These are phyloP conservation scores for Acanthamoeba sp. DNA, from an alignment of 208 protist species.

Conservation along the genomic window DNA sequence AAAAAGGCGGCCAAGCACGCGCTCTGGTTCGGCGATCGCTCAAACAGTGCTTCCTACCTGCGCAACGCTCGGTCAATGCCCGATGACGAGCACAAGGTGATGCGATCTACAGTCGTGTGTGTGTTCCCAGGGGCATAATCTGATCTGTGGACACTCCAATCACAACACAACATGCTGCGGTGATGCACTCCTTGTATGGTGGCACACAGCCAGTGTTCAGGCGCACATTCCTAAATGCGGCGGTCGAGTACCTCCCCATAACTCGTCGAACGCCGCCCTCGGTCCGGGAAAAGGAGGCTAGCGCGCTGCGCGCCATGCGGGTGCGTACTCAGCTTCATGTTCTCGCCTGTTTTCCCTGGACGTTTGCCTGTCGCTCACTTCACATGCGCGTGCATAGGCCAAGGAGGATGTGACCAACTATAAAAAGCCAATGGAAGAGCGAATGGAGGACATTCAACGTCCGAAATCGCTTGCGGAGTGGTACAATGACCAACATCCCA, in stretches of 20 bases:
- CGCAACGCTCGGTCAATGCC: neutral
- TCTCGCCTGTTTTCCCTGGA: neutral
- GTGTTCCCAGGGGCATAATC: no score
- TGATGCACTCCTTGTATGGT: no score
- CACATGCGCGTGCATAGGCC: no score
- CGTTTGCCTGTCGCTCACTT: no score
- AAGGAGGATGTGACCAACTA: conserved; percentile 57
- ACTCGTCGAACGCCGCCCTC: neutral
- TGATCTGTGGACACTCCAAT: no score
- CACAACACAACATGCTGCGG: no score
- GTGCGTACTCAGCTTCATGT: neutral
- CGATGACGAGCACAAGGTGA: conserved; percentile 16
- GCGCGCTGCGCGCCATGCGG: neutral
- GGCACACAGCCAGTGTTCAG: conserved; percentile 1
- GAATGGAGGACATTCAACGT: conserved; percentile 36
- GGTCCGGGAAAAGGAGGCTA: conserved; percentile 16
- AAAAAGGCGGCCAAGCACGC: neutral
- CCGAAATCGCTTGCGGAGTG: conserved; percentile 31
- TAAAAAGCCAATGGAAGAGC: conserved; percentile 25
- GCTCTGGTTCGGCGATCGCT: conserved; percentile 28
- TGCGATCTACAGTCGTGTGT: no score
- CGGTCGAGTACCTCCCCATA: neutral
- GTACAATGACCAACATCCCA: neutral
- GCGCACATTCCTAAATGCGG: conserved; percentile 39
- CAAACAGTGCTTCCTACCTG: conserved; percentile 20